A percentile compares a stretch with the other conserved stretches of the same genome.
Evolutionary conservation across 768 basidiomycete species (phyloP).

Genomic region (Mycena belliarum): DNA sequence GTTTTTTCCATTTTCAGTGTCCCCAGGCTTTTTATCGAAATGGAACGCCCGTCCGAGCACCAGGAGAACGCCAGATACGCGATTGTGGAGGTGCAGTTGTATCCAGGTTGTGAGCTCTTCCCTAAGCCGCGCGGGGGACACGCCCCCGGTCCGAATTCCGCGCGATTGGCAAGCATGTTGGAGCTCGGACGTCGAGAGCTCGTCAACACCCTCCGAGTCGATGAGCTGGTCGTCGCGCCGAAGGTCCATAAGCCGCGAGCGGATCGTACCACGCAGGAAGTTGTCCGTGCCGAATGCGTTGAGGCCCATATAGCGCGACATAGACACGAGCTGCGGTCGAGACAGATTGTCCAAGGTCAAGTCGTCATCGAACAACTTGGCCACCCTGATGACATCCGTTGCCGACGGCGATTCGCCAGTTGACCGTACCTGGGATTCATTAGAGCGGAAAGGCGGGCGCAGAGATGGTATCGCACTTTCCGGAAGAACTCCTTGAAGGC

Average conservation of each 20-base stretch:
- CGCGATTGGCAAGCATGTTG: slow-evolving; percentile 93
- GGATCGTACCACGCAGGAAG: slow-evolving; percentile 91
- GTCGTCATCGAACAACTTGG: slow-evolving; percentile 96
- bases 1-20: slow-evolving; percentile 84
- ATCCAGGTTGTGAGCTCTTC: slow-evolving; percentile 95
- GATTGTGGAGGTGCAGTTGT: slow-evolving; percentile 82
- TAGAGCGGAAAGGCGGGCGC: neutral
- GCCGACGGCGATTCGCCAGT: slow-evolving; percentile 93
- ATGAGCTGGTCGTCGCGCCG: slow-evolving; percentile 94
- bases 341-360: slow-evolving; percentile 97
- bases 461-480: slow-evolving; percentile 54
- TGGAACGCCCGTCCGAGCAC: slow-evolving; percentile 94
- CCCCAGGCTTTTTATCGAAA: slow-evolving; percentile 77
- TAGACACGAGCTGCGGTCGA: slow-evolving; percentile 95
- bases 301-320: slow-evolving; percentile 97
- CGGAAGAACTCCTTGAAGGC: slow-evolving; percentile 99
- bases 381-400: slow-evolving; percentile 88
- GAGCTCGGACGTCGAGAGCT: slow-evolving; percentile 87
- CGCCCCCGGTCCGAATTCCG: slow-evolving; percentile 86
- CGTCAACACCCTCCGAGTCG: slow-evolving; percentile 84
- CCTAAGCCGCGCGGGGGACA: slow-evolving; percentile 84
- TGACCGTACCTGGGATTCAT: slow-evolving; percentile 66
- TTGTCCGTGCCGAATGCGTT: slow-evolving; percentile 99
- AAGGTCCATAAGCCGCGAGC: slow-evolving; percentile 77
- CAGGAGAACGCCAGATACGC: slow-evolving; percentile 91